These are phyloP conservation scores for Lepidopterella palustris DNA, from an alignment of 495 filamentous ascomycete genomes.

Conservation along the genomic window DNA sequence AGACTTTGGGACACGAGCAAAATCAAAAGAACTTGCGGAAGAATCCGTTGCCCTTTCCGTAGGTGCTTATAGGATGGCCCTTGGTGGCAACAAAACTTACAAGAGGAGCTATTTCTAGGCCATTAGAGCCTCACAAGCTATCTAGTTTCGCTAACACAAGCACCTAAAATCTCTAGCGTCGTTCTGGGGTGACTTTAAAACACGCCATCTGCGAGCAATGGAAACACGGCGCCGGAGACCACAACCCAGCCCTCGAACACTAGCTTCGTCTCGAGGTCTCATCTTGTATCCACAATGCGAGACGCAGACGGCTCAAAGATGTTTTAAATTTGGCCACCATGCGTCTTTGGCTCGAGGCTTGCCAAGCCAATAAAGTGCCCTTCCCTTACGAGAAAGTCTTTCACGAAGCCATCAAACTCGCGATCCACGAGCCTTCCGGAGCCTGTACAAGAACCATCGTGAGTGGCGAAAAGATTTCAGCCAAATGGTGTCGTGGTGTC, in stretches of 20 bases:
- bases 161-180: slow-evolving; percentile 5
- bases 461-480: slow-evolving; percentile 10
- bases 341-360: slow-evolving; percentile 14
- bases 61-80: slow-evolving; percentile 1
- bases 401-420: slow-evolving; percentile 8
- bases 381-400: slow-evolving; percentile 7
- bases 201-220: slow-evolving; percentile 13
- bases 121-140: too few species aligned
- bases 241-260: slow-evolving; percentile 13
- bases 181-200: slow-evolving; percentile 7
- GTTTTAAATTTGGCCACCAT: slow-evolving; percentile 8
- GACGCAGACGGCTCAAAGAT: slow-evolving; percentile 6
- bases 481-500: slow-evolving; percentile 12
- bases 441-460: slow-evolving; percentile 7
- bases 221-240: slow-evolving; percentile 3
- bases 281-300: slow-evolving; percentile 11
- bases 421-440: slow-evolving; percentile 6
- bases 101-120: too few species aligned
- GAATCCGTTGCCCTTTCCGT: slow-evolving; percentile 1
- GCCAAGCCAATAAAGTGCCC: neutral
- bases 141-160: too few species aligned
- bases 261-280: slow-evolving; percentile 13
- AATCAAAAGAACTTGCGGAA: slow-evolving; percentile 2
- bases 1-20: slow-evolving; percentile 5
- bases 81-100: slow-evolving; percentile 11